phyloP scores from a whole-genome alignment of 164 flowering plant species.

The Kingdonia uniflora region DNA sequence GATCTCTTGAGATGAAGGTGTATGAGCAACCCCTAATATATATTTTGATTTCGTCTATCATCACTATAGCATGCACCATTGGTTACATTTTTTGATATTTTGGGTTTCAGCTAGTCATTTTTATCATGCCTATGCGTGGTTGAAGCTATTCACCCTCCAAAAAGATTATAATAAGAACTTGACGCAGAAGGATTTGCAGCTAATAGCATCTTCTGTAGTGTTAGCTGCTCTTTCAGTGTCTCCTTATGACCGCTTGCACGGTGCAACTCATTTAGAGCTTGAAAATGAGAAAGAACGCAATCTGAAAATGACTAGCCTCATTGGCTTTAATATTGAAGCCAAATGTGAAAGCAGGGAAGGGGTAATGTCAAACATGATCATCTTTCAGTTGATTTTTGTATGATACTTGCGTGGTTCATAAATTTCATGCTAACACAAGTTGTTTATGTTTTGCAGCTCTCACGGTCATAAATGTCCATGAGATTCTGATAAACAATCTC shows the following conservation, averaged over 20 bases:
- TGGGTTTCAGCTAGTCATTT: slow-evolving; percentile 76
- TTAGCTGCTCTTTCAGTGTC: slow-evolving; percentile 74
- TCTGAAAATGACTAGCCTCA: slow-evolving; percentile 69
- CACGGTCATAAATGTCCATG: slow-evolving; percentile 80
- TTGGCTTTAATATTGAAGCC: slow-evolving; percentile 66
- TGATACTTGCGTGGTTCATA: background rate
- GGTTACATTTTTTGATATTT: no score
- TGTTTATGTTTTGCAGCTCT: slow-evolving; percentile 42
- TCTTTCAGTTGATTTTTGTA: background rate
- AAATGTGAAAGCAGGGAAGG: slow-evolving; percentile 68
- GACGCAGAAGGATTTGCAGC: slow-evolving; percentile 77
- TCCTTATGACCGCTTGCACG: slow-evolving; percentile 50
- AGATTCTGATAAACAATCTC: no score
- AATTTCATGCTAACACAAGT: no score
- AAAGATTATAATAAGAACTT: slow-evolving; percentile 81
- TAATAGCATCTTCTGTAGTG: slow-evolving; percentile 86
- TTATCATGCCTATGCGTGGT: slow-evolving; percentile 96
- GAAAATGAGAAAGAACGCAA: slow-evolving; percentile 88
- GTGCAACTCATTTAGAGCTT: slow-evolving; percentile 78
- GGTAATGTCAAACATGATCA: slow-evolving; percentile 31
- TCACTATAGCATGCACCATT: no score
- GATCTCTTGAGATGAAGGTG: no score
- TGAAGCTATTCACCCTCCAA: slow-evolving; percentile 72
- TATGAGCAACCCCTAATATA: no score
- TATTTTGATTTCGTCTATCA: no score